Conservation (phyloP, 306 rosid species). For the Trifolium dubium region DNA sequence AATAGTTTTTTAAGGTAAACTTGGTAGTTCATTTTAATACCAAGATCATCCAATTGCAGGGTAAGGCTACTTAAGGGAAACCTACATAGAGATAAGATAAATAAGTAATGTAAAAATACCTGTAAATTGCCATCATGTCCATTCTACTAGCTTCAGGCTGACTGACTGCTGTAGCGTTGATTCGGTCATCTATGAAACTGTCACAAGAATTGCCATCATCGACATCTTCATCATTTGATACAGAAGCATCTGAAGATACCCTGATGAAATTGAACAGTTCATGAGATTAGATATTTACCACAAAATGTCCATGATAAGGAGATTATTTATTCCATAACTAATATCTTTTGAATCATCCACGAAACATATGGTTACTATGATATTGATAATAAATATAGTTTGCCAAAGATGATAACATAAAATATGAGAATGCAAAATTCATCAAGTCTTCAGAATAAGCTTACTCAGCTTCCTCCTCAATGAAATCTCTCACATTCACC, state of each 20-base stretch:
- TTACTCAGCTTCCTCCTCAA: conserved; percentile 99
- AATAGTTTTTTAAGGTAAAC: neutral
- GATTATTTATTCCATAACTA: conserved; percentile 15
- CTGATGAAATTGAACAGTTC: conserved; percentile 48
- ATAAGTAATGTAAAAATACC: conserved; percentile 49
- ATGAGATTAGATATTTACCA: conserved; percentile 39
- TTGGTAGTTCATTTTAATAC: conserved; percentile 25
- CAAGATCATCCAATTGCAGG: conserved; percentile 3
- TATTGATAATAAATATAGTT: conserved; percentile 5
- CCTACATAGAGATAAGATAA: conserved; percentile 14
- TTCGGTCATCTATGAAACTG: conserved; percentile 94
- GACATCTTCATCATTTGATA: conserved; percentile 78
- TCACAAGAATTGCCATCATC: conserved; percentile 61
- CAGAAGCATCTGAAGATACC: conserved; percentile 69
- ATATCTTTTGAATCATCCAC: conserved; percentile 13
- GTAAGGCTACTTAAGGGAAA: neutral
- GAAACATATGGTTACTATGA: neutral
- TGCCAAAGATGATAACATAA: conserved; percentile 15
- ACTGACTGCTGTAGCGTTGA: conserved; percentile 58
- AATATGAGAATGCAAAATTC: conserved; percentile 39
- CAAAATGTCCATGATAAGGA: conserved; percentile 27
- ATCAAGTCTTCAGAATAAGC: conserved; percentile 42
- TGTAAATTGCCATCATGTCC: conserved; percentile 95
- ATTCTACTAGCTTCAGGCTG: conserved; percentile 62
- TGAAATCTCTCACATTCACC: conserved; percentile 56